These are phyloP conservation scores for Atalantia buxifolia DNA, from an alignment of 345 rosid genomes.

Conservation along the genomic window DNA sequence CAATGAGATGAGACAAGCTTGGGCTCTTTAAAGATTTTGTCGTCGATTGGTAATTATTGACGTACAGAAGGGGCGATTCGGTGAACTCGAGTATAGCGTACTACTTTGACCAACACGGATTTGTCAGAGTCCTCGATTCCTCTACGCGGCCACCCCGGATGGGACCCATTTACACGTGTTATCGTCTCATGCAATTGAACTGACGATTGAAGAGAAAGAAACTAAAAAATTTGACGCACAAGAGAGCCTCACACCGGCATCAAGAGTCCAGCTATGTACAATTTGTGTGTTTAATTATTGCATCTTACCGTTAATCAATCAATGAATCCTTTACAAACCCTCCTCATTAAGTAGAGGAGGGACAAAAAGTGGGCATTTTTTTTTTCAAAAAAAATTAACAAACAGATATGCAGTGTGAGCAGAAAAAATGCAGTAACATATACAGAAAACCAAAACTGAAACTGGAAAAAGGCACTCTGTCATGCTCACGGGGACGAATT, in stretches of 20 bases:
- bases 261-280: constrained; percentile 3
- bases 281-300: constrained; percentile 4
- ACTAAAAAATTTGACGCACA: background rate
- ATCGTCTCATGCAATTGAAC: no score
- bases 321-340: constrained; percentile 24
- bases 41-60: background rate
- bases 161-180: background rate
- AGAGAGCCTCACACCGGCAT: background rate
- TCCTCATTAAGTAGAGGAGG: constrained; percentile 7
- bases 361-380: background rate
- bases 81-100: background rate
- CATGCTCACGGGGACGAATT: background rate
- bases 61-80: background rate
- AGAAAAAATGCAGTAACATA: background rate
- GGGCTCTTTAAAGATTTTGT: constrained; percentile 14
- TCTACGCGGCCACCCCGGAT: background rate
- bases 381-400: constrained; percentile 5
- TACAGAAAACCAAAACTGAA: constrained; percentile 34
- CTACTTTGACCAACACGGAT: background rate
- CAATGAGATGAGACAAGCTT: constrained; percentile 26
- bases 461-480: background rate
- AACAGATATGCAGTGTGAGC: background rate
- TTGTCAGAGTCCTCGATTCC: background rate
- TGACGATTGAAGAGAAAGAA: background rate
- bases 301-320: constrained; percentile 10